Base-by-base conservation (phyloP, 495 filamentous ascomycete species). In the Neurospora africana region DNA sequence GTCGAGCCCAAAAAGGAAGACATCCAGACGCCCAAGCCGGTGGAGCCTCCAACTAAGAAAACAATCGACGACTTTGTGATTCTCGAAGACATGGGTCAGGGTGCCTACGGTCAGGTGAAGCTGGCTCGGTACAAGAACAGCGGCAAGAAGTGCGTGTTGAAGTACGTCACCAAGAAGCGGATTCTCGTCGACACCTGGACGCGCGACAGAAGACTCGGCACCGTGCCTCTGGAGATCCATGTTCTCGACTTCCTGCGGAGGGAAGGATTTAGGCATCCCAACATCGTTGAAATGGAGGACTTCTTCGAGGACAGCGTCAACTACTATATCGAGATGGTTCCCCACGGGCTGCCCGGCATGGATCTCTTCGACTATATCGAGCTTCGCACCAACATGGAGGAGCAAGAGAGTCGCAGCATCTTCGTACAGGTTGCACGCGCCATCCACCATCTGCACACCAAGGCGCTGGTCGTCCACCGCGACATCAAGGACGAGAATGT, bases 401-500 rank as follows among this genome's bases (percentile, higher is more conserved):
- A 98, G 82, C 84, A 86, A 11, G 96, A 98, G 78, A 95, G 92
- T 78, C 89, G 93, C 39, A 97, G 93, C 81, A 98, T 99, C 75
- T 99, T 99, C 81, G 87, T 91, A 67, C 95, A 99, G 80, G 94
- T 97, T 10, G 92, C 92, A 3, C 87, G 89, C 73, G 95, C 95
- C 9, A 87, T 98, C 68, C 91, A 95, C 73, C 94, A 98, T 80
- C 82, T 99, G 27, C 95, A 99, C 77, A 93, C 90, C 30, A 95
- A 92, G 79, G 94, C 95, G 0, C 82, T 93, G 37, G 95, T 99
- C 10, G 95, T 99, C 47, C 95, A 99, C 76, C 90, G 95, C 21
- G 95, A 99, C 76, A 98, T 99, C 87, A 99, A 99, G 82, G 95
- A 99, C 77, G 95, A 99, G 81, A 99, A 99, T 72, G 92, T 99